Evolutionary conservation across 495 filamentous ascomycete genomes (phyloP), one percentile per base, ranked within the genome.

Genomic region (Hypoxylon rickii): DNA sequence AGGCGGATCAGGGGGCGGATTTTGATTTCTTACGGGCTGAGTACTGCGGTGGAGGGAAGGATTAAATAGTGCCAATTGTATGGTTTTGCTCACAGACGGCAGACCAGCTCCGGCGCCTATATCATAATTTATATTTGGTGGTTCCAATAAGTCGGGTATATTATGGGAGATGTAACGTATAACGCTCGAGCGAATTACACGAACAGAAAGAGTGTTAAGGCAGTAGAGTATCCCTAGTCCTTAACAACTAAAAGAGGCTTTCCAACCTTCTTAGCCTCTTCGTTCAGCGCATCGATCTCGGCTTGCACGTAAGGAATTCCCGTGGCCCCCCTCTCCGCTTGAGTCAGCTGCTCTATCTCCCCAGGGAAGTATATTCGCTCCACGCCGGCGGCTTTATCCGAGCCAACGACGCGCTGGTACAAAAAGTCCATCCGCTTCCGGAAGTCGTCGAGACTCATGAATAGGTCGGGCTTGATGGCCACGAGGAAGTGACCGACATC

Each of bases 401-500:
- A 79, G 5, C 77, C 81, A 0, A 85, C 79, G 4, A 89, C 87
- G 17, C 79, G 68, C 65, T 80, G 71, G 64, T 90, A 87, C 1
- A 90, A 70, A 58, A 85, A 79, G 43, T 86, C 83, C 88, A 92
- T 90, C 3, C 88, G 69, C 42, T 73, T 71, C 58, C 79, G 81
- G 62, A 90, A 90, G 31, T 89, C 86, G 3, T 86, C 83, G 44
- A 85, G 53, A 41, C 74, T 76, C 80, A 92, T 58, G 60, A 92
- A 92, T 44, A 92, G 67, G 71, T 92, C 87, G 17, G 88, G 88
- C 67, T 86, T 88, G 38, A 92, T 82, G 10, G 85, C 87, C 6
- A 90, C 77, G 10, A 92, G 65, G 52, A 90, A 90, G 65, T 92
- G 88, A 0, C 88, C 88, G 6, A 90, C 88, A 67, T 90, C 84